Conservation (phyloP, 441 rosid species). For the Rhodomyrtus psidioides region DNA sequence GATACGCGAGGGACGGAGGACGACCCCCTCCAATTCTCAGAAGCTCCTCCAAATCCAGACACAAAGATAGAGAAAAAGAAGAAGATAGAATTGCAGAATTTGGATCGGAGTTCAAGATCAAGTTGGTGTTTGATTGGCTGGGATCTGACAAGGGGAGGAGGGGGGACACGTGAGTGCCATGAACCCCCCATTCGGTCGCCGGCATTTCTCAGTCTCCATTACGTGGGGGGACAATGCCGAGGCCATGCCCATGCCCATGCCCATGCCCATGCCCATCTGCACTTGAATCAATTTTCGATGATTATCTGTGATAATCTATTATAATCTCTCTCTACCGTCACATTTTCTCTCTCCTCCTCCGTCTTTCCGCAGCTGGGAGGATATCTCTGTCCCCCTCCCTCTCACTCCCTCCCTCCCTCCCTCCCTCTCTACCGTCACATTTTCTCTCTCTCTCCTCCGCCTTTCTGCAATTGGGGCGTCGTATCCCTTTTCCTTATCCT, state of each 20-base stretch:
- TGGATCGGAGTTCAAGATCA: not conserved
- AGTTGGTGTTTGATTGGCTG: not conserved
- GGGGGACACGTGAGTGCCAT: conserved; percentile 5
- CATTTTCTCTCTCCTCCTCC: not conserved
- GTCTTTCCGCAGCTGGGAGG: not conserved
- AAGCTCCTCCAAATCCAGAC: not conserved
- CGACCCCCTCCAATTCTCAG: not conserved
- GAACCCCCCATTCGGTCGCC: not conserved
- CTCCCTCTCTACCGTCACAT: not conserved
- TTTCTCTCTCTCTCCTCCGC: not conserved
- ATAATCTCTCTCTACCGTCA: not conserved
- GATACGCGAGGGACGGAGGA: not conserved
- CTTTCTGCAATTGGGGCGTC: not conserved
- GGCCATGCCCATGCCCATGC: not conserved
- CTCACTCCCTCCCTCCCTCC: not conserved
- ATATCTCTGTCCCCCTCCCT: not conserved
- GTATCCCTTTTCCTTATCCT: not conserved
- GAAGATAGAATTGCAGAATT: not conserved
- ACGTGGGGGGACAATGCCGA: not conserved
- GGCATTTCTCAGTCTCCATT: not conserved
- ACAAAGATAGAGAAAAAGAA: not conserved
- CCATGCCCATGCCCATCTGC: not conserved
- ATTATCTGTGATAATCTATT: not conserved
- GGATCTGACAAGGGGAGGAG: not conserved
- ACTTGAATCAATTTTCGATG: not conserved